Conservation (phyloP, 257 asterid genomes). For the Jacaranda mimosifolia region DNA sequence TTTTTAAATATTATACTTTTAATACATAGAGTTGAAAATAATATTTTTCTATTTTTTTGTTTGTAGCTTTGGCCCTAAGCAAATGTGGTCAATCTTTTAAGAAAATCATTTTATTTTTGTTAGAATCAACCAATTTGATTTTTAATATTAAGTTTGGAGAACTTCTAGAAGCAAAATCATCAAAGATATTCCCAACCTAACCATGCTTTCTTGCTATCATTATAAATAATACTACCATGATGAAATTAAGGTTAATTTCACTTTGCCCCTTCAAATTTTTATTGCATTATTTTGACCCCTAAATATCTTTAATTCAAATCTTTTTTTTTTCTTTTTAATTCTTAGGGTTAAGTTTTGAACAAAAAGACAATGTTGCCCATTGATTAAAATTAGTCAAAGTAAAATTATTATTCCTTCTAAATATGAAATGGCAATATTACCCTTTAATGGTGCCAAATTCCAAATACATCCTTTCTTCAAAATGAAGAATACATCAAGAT, state of each 20-base stretch:
- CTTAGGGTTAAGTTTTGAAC: no score
- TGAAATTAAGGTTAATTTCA: neutral
- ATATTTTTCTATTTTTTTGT: neutral
- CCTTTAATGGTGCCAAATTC: no score
- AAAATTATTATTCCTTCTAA: no score
- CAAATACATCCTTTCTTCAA: no score
- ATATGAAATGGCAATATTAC: no score
- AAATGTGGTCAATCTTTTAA: neutral
- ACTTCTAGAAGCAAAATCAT: conserved; percentile 15
- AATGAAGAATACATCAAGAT: no score
- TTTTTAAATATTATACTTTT: neutral
- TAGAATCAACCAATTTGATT: neutral
- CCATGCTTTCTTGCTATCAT: neutral
- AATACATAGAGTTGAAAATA: no score
- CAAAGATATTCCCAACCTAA: neutral
- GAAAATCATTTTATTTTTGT: neutral
- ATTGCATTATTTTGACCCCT: no score
- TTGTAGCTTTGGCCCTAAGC: conserved; percentile 8
- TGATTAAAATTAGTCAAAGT: no score
- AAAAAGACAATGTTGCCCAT: no score
- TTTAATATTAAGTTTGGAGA: neutral
- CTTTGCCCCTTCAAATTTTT: neutral
- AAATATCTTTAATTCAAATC: no score
- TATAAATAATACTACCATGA: neutral
- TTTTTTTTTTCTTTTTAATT: no score